Base-by-base conservation (phyloP, 306 rosid species). In the Vigna trinervia region DNA sequence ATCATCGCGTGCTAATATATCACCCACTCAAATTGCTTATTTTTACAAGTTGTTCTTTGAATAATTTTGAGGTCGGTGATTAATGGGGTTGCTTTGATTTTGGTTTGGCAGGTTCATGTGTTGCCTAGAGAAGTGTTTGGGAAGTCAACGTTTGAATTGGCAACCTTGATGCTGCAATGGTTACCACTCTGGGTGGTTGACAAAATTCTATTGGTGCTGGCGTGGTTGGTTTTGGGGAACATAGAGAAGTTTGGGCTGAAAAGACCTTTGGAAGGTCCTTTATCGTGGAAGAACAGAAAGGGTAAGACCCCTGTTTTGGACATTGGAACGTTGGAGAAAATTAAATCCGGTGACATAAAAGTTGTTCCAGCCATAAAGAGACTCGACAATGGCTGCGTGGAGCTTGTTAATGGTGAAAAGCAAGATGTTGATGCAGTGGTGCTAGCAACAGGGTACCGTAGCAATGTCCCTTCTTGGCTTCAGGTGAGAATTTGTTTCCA, bases 381-480 rank as follows among this genome's bases (percentile, higher is more conserved):
- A 23, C 85, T 95, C 58, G 17, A 10, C 1, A 15, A 11, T 8
- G 54, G 65, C 0, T 79, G 34, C 19, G 96, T 90, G 6, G 97
- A 95, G 78, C 85, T 95, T 2, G 85, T 76, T 46, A 85, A 82
- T 58, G 97, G 96, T 0, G 83, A 89, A 74, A 85, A 46, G 34
- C 84, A 76, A 1, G 83, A 79, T 0, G 72, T 95, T 36, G 97
- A 95, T 53, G 86, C 97, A 0, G 88, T 92, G 10, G 72, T 95
- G 30, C 84, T 95, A 1, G 99, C 99, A 0, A 95, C 99, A 0
- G 99, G 99, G 0, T 95, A 95, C 75, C 87, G 96, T 30, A 95
- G 99, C 90, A 95, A 92, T 30, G 99, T 95, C 52, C 99, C 99
- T n/a, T 87, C 73, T 63, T 95, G 99, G 99, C 96, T 95, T 4